A percentile compares a stretch with the other conserved stretches of the same genome.
phyloP scores from a whole-genome alignment of 2,329 filamentous ascomycete genomes.

The Aspergillus sp. region DNA sequence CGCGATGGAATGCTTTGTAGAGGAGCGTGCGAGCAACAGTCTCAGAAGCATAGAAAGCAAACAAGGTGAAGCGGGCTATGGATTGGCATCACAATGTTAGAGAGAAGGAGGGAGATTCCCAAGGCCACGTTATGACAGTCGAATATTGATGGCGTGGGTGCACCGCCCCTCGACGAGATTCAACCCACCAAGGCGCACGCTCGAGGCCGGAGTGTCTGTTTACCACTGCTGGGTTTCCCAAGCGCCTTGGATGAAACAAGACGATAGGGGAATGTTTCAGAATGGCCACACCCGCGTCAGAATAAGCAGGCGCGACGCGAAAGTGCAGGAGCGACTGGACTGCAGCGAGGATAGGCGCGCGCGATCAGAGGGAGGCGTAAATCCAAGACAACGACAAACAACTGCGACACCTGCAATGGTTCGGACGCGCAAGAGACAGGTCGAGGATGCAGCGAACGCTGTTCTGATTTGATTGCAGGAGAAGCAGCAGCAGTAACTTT shows the following conservation, averaged over 20 bases:
- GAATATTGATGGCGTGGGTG: conserved; percentile 1
- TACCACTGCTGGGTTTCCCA: conserved; percentile 3
- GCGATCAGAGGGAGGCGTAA: conserved; percentile 20
- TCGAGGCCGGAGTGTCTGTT: conserved; percentile 16
- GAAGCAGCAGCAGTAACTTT: conserved; percentile 18
- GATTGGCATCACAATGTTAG: conserved; percentile 30
- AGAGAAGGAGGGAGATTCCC: conserved; percentile 18
- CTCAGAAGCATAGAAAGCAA: conserved; percentile 19
- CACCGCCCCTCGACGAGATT: conserved; percentile 11
- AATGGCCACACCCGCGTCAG: conserved; percentile 24
- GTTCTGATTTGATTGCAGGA: conserved; percentile 19
- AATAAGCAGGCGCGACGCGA: conserved; percentile 25
- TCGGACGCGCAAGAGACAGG: conserved; percentile 17
- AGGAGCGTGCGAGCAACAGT: conserved; percentile 20
- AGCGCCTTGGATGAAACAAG: conserved; percentile 16
- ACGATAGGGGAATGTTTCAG: conserved; percentile 32
- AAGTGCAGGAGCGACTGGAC: conserved; percentile 22
- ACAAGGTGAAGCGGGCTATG: conserved; percentile 15
- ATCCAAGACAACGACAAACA: conserved; percentile 15
- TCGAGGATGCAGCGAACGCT: conserved; percentile 12
- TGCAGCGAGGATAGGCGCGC: conserved; percentile 16
- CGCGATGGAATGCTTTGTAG: conserved; percentile 29
- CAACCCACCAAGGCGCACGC: conserved; percentile 17
- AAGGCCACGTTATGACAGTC: conserved; percentile 13
- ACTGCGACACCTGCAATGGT: conserved; percentile 8